A percentile compares a stretch with the other conserved stretches of the same genome.
These are phyloP conservation scores for Leucosporidium creatinivorum DNA, from an alignment of 768 basidiomycete species.

Conservation along the genomic window DNA sequence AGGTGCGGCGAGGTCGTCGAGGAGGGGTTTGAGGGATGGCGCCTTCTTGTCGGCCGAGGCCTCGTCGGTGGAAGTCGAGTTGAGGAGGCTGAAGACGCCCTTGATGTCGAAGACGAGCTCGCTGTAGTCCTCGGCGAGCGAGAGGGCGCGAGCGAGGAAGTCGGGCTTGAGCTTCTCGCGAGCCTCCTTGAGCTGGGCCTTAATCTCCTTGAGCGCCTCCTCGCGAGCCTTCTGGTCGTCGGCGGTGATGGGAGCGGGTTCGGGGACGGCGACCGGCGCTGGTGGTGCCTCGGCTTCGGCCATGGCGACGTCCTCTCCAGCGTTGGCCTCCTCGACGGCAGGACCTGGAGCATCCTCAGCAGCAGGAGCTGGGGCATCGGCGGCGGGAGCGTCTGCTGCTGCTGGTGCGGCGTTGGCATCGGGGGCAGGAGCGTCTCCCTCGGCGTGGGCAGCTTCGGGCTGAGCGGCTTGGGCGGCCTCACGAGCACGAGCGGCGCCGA, in stretches of 20 bases:
- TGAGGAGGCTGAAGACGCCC: constrained; percentile 42
- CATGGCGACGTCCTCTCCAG: constrained; percentile 40
- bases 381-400: neutral
- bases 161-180: constrained; percentile 60
- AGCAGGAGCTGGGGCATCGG: neutral
- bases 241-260: too few relatives aligned
- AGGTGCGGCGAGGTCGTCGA: constrained; percentile 67
- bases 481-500: constrained; percentile 40
- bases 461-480: constrained; percentile 6
- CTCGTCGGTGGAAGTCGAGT: constrained; percentile 37
- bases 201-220: constrained; percentile 19
- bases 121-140: constrained; percentile 76
- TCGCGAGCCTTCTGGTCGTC: neutral
- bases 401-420: constrained; percentile 11
- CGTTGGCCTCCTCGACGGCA: constrained; percentile 8
- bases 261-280: neutral
- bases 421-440: too few relatives aligned
- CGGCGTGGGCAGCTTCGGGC: too few relatives aligned
- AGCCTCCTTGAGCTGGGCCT: constrained; percentile 53
- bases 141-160: constrained; percentile 63
- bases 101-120: constrained; percentile 84
- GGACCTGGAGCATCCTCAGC: neutral
- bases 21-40: constrained; percentile 61
- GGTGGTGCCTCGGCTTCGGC: constrained; percentile 1
- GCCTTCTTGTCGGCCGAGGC: constrained; percentile 47